A percentile compares a stretch with the other conserved stretches of the same genome.
phyloP scores from a whole-genome alignment of 2,329 filamentous ascomycete genomes.

The Ascochyta koolunga region DNA sequence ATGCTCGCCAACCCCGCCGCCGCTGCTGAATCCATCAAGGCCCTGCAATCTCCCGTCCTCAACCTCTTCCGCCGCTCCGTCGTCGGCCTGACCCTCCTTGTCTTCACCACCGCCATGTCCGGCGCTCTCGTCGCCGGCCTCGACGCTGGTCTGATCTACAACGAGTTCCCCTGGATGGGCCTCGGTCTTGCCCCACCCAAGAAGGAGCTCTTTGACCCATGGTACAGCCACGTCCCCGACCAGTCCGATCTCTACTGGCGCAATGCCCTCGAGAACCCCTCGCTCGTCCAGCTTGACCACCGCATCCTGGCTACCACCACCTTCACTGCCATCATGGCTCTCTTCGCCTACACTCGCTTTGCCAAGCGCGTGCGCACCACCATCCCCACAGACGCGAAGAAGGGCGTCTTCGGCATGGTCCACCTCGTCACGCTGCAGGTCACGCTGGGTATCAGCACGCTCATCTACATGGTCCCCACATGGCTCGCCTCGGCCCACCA shows the following conservation, averaged over 20 bases:
- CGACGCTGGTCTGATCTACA: conserved; percentile 97
- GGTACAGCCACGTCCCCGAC: conserved; percentile 82
- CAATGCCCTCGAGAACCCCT: conserved; percentile 97
- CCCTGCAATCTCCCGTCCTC: conserved; percentile 69
- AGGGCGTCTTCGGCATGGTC: conserved; percentile 78
- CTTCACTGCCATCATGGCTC: conserved; percentile 77
- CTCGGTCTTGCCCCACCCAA: conserved; percentile 78
- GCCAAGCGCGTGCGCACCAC: conserved; percentile 66
- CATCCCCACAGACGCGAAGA: conserved; percentile 66
- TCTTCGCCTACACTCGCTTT: conserved; percentile 81
- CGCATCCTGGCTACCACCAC: conserved; percentile 89
- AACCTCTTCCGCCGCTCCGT: conserved; percentile 75
- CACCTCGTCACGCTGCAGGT: conserved; percentile 85
- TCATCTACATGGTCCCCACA: conserved; percentile 92
- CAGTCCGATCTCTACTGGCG: conserved; percentile 90
- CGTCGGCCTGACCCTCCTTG: conserved; percentile 71
- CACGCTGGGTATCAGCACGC: conserved; percentile 82
- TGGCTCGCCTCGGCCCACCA: conserved; percentile 90
- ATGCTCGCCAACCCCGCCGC: conserved; percentile 71
- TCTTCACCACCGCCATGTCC: conserved; percentile 91
- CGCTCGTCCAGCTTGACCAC: conserved; percentile 93
- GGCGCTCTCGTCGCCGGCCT: conserved; percentile 92
- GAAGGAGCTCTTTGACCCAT: conserved; percentile 81
- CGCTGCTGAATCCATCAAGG: conserved; percentile 65
- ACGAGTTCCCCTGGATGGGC: conserved; percentile 97